A percentile compares a stretch with the other conserved stretches of the same genome.
Evolutionary conservation across 2,329 filamentous ascomycete species (phyloP).

Genomic region (Cryphonectria carpinicola): DNA sequence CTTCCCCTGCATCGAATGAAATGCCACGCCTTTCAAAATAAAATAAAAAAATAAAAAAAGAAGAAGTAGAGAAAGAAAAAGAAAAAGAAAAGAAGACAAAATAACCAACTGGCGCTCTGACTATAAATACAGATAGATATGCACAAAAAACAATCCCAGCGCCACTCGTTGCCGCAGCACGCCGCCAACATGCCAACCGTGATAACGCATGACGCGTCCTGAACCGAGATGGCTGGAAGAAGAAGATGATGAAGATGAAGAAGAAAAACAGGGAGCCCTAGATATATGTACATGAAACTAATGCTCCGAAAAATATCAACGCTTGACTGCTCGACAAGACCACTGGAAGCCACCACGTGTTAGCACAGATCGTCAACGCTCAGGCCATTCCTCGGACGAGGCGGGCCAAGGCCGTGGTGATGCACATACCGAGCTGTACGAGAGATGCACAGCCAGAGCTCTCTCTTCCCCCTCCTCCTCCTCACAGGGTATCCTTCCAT

Average conservation of each 20-base stretch:
- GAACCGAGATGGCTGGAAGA: neutral
- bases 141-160: neutral
- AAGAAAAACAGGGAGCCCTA: neutral
- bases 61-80: neutral
- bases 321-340: neutral
- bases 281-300: neutral
- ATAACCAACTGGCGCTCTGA: neutral
- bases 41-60: neutral
- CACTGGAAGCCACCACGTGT: neutral
- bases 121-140: neutral
- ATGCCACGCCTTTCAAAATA: neutral
- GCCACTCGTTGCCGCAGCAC: neutral
- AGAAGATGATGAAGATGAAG: neutral
- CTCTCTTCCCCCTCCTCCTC: neutral
- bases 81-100: neutral
- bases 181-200: neutral
- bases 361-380: neutral
- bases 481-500: constrained; percentile 21
- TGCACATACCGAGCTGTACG: neutral
- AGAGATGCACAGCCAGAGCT: neutral
- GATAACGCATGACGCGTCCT: neutral
- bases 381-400: neutral
- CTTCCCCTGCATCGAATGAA: neutral
- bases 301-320: neutral
- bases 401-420: neutral